Conservation (phyloP, 1,284 basidiomycete genomes). For the Entoloma clypeatum region DNA sequence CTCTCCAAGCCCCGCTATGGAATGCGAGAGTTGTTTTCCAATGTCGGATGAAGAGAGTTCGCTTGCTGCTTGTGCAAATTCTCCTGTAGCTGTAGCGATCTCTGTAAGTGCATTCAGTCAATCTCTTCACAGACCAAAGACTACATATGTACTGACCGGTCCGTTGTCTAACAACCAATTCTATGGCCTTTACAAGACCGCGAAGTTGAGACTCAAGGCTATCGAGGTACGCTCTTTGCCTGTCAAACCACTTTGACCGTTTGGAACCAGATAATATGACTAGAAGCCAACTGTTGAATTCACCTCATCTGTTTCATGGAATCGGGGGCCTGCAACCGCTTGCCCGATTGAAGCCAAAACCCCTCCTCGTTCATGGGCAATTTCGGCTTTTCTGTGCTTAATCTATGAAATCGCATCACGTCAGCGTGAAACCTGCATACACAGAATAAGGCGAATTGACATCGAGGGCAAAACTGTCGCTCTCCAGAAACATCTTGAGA, state of each 20-base stretch:
- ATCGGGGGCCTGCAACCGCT: slow-evolving; percentile 77
- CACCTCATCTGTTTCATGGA: slow-evolving; percentile 91
- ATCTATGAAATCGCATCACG: slow-evolving; percentile 58
- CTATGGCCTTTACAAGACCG: slow-evolving; percentile 81
- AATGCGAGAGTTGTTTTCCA: slow-evolving; percentile 66
- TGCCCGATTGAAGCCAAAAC: slow-evolving; percentile 79
- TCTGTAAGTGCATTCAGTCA: slow-evolving; percentile 40
- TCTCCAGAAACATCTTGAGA: slow-evolving; percentile 83
- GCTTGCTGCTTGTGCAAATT: slow-evolving; percentile 66
- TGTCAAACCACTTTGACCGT: slow-evolving; percentile 83
- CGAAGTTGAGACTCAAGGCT: slow-evolving; percentile 88
- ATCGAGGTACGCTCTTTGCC: slow-evolving; percentile 83
- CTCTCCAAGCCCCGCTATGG: slow-evolving; percentile 66
- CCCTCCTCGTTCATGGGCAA: slow-evolving; percentile 71
- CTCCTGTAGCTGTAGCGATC: slow-evolving; percentile 60
- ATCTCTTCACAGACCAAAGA: background rate
- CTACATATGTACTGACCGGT: slow-evolving; percentile 43
- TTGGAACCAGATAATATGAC: background rate
- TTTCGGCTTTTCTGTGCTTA: slow-evolving; percentile 79
- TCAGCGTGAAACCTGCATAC: slow-evolving; percentile 3
- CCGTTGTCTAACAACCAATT: slow-evolving; percentile 77
- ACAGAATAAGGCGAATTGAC: slow-evolving; percentile 32
- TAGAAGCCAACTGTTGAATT: slow-evolving; percentile 14
- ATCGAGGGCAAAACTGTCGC: slow-evolving; percentile 80
- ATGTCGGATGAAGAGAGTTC: slow-evolving; percentile 75